Conservation (phyloP, 2,329 filamentous ascomycete genomes). For the Talaromyces albobiverticillius region DNA sequence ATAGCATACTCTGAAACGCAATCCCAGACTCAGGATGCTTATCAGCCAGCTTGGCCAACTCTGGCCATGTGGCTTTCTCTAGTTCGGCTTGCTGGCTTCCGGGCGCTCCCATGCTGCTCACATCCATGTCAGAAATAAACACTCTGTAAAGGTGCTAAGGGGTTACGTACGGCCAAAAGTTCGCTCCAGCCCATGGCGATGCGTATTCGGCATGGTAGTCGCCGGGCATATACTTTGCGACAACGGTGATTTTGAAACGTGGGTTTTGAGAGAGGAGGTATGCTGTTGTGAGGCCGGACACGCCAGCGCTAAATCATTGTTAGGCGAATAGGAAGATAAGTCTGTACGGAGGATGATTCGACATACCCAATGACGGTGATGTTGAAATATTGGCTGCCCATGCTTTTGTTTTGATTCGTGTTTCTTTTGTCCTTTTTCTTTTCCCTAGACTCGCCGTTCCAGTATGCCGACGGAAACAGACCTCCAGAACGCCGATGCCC, state of each 20-base stretch:
- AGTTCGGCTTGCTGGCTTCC: conserved; percentile 34
- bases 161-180: conserved; percentile 65
- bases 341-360: too few species aligned
- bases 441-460: too few species aligned
- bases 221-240: conserved; percentile 88
- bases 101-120: background rate
- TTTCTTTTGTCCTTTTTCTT: too few species aligned
- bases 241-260: conserved; percentile 62
- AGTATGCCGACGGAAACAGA: too few species aligned
- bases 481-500: too few species aligned
- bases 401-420: too few species aligned
- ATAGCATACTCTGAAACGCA: conserved; percentile 33
- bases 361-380: too few species aligned
- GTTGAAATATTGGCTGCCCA: background rate
- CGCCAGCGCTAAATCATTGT: conserved; percentile 53
- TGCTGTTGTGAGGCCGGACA: conserved; percentile 65
- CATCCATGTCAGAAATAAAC: background rate
- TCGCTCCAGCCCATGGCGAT: conserved; percentile 85
- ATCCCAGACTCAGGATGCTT: conserved; percentile 74
- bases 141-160: too few species aligned
- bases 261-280: conserved; percentile 58
- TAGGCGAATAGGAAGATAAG: background rate
- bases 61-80: conserved; percentile 65
- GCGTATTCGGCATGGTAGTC: conserved; percentile 91
- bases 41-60: conserved; percentile 57